These are phyloP conservation scores for Kurtzmaniella cleridarum DNA, from an alignment of 805 yeast genomes.

Conservation along the genomic window DNA sequence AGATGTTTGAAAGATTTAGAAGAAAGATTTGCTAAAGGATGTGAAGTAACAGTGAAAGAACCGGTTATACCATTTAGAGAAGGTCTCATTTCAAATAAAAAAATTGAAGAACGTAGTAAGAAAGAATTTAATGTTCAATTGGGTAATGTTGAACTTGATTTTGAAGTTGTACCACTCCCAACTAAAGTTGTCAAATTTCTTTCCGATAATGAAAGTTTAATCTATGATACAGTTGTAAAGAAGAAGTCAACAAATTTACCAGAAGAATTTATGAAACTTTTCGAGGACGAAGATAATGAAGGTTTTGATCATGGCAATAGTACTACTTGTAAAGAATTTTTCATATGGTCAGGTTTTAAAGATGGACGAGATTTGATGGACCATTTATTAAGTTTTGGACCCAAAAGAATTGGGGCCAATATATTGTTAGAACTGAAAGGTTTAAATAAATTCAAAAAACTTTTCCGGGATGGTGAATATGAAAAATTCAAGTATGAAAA, in stretches of 20 bases:
- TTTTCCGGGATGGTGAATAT: slow-evolving; percentile 14
- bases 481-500: slow-evolving; percentile 43
- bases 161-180: slow-evolving; percentile 61
- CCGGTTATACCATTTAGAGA: slow-evolving; percentile 95
- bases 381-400: slow-evolving; percentile 64
- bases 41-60: slow-evolving; percentile 79
- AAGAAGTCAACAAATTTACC: slow-evolving; percentile 10
- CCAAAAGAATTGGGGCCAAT: slow-evolving; percentile 71
- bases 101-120: slow-evolving; percentile 18
- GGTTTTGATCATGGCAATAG: slow-evolving; percentile 8
- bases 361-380: slow-evolving; percentile 17
- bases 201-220: slow-evolving; percentile 38
- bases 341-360: slow-evolving; percentile 13
- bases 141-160: slow-evolving; percentile 43
- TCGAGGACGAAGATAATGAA: slow-evolving; percentile 11
- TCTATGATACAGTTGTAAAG: slow-evolving; percentile 28
- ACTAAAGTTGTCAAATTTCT: slow-evolving; percentile 44
- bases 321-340: background rate
- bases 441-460: slow-evolving; percentile 20
- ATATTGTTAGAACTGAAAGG: slow-evolving; percentile 52
- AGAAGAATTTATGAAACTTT: slow-evolving; percentile 1
- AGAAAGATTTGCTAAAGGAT: slow-evolving; percentile 82
- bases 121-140: slow-evolving; percentile 25
- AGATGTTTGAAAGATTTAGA: slow-evolving; percentile 87
- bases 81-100: slow-evolving; percentile 53